A percentile compares a stretch with the other conserved stretches of the same genome.
phyloP scores from a whole-genome alignment of 208 protist species.

The Acanthamoeba divionensis region DNA sequence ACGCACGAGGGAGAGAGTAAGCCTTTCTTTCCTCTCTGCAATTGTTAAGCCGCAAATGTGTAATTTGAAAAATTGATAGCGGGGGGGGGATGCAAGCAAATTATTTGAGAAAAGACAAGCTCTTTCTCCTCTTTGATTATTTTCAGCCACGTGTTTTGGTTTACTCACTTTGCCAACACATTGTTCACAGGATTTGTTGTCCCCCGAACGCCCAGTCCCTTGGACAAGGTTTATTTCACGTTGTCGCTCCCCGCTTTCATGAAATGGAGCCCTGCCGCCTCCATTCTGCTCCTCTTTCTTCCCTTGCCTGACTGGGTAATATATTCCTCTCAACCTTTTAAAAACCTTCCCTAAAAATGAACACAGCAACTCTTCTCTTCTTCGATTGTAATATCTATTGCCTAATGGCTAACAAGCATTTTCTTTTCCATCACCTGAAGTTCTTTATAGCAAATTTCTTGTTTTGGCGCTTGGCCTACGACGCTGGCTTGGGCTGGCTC shows the following conservation, averaged over 20 bases:
- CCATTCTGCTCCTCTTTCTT: neutral
- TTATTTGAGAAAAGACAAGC: too few species aligned
- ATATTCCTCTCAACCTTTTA: neutral
- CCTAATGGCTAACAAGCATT: neutral
- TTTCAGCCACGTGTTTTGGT: neutral
- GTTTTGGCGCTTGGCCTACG: slow-evolving; percentile 92
- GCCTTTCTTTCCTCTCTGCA: neutral
- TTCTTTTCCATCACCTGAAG: slow-evolving; percentile 58
- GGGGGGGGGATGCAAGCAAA: too few species aligned
- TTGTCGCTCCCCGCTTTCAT: neutral
- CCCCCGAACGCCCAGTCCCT: neutral
- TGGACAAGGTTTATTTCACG: neutral
- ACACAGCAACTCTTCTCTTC: neutral
- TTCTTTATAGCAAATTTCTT: slow-evolving; percentile 86
- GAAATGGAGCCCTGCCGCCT: neutral
- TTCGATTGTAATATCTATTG: neutral
- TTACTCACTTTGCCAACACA: neutral
- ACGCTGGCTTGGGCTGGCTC: slow-evolving; percentile 88
- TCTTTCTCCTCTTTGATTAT: neutral
- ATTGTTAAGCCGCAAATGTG: neutral
- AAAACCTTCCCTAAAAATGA: neutral
- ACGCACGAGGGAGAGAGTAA: neutral
- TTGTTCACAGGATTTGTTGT: neutral
- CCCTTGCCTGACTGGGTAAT: slow-evolving; percentile 45
- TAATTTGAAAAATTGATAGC: too few species aligned